Conservation (phyloP, 352 stramenopile genomes). For the Globisporangium perplexum region DNA sequence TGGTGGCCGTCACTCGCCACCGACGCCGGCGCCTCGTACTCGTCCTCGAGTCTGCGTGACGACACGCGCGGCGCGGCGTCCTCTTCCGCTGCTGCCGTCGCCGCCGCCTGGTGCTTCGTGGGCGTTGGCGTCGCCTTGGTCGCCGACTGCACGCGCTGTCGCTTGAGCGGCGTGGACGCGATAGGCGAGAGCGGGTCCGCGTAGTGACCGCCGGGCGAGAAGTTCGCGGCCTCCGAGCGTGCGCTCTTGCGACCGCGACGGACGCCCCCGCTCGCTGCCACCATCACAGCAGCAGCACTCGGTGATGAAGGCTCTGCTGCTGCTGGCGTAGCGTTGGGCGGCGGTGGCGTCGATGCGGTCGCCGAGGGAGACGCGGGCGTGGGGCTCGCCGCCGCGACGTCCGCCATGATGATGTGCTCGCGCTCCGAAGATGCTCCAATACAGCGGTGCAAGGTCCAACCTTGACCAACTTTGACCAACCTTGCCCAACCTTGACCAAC, state of each 20-base stretch:
- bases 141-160: constrained; percentile 40
- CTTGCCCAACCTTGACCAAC: no score
- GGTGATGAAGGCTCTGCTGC: constrained; percentile 8
- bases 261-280: not conserved
- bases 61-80: constrained; percentile 31
- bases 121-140: constrained; percentile 31
- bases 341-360: no score
- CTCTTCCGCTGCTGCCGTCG: not conserved
- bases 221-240: not conserved
- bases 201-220: constrained; percentile 45
- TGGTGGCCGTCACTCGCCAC: not conserved
- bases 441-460: no score
- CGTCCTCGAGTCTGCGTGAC: constrained; percentile 51
- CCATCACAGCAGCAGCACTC: no score
- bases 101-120: constrained; percentile 28
- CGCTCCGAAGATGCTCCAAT: no score
- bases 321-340: constrained; percentile 10
- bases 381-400: no score
- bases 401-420: no score
- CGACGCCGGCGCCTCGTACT: constrained; percentile 27
- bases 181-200: constrained; percentile 77
- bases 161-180: constrained; percentile 80
- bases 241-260: constrained; percentile 10
- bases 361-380: no score
- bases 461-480: no score